Evolutionary conservation across 2,329 filamentous ascomycete species (phyloP).

Genomic region (Magnaporthiopsis poae): DNA sequence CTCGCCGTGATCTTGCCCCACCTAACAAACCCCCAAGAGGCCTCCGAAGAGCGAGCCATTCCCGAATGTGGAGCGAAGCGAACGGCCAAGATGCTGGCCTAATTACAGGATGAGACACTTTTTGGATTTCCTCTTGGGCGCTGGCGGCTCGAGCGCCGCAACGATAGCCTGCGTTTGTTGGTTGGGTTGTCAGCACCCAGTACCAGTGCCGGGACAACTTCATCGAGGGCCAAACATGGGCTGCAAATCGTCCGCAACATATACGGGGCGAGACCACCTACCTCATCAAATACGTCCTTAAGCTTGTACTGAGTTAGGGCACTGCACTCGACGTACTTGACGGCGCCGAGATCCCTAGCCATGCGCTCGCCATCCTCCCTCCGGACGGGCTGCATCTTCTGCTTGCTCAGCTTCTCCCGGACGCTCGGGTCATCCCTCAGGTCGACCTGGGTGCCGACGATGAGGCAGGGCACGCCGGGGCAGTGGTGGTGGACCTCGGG

Average conservation of each 20-base stretch:
- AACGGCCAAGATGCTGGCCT: conserved; percentile 3
- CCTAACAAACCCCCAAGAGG: neutral
- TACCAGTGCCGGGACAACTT: neutral
- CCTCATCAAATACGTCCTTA: conserved; percentile 99
- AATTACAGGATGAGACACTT: conserved; percentile 61
- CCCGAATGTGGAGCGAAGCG: conserved; percentile 9
- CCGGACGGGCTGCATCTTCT: conserved; percentile 88
- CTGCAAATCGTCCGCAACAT: neutral
- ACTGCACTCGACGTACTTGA: conserved; percentile 98
- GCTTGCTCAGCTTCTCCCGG: conserved; percentile 81
- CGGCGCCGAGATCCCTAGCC: conserved; percentile 92
- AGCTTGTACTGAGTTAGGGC: conserved; percentile 96
- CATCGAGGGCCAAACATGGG: neutral
- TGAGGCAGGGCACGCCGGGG: conserved; percentile 91
- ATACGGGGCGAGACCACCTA: conserved; percentile 36
- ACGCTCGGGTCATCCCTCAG: conserved; percentile 81
- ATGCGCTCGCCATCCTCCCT: conserved; percentile 91
- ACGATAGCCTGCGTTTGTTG: conserved; percentile 66
- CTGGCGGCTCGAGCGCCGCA: conserved; percentile 80
- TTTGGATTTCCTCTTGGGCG: conserved; percentile 65
- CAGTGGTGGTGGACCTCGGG: conserved; percentile 98
- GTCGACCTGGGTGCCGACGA: conserved; percentile 96
- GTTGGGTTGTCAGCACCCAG: neutral
- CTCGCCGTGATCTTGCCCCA: neutral
- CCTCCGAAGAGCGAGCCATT: conserved; percentile 10